These are phyloP conservation scores for Periconia sp. DNA, from an alignment of 2,329 filamentous ascomycete genomes.

Conservation along the genomic window DNA sequence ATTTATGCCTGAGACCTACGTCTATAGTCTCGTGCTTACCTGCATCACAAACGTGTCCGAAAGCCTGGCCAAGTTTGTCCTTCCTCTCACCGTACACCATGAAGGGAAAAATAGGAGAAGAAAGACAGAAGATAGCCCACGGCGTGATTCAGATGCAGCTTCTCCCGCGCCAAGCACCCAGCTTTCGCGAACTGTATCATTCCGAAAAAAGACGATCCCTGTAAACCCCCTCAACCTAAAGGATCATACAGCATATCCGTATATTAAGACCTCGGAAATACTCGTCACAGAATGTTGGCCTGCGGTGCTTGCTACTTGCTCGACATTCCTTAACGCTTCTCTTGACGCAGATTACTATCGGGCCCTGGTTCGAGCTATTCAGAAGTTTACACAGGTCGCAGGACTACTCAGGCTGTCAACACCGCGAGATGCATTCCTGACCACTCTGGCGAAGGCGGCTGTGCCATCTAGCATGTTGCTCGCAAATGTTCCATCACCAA, in stretches of 20 bases:
- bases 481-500: slow-evolving; percentile 44
- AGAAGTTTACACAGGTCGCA: slow-evolving; percentile 93
- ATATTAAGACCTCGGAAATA: slow-evolving; percentile 77
- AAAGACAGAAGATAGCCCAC: slow-evolving; percentile 44
- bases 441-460: slow-evolving; percentile 89
- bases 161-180: slow-evolving; percentile 28
- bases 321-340: slow-evolving; percentile 90
- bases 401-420: slow-evolving; percentile 84
- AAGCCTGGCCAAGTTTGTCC: slow-evolving; percentile 87
- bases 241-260: slow-evolving; percentile 72
- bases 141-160: slow-evolving; percentile 26
- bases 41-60: slow-evolving; percentile 92
- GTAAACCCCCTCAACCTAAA: slow-evolving; percentile 81
- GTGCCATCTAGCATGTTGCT: slow-evolving; percentile 76
- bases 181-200: slow-evolving; percentile 69
- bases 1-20: slow-evolving; percentile 84
- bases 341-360: slow-evolving; percentile 95
- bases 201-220: slow-evolving; percentile 77
- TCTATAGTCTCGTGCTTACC: slow-evolving; percentile 86
- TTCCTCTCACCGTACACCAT: slow-evolving; percentile 85
- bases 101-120: slow-evolving; percentile 59
- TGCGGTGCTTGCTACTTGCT: slow-evolving; percentile 90
- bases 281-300: slow-evolving; percentile 96
- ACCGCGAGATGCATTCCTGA: slow-evolving; percentile 91
- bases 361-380: slow-evolving; percentile 86